phyloP scores from a whole-genome alignment of 2,329 filamentous ascomycete genomes.

The Nakataea oryzae region DNA sequence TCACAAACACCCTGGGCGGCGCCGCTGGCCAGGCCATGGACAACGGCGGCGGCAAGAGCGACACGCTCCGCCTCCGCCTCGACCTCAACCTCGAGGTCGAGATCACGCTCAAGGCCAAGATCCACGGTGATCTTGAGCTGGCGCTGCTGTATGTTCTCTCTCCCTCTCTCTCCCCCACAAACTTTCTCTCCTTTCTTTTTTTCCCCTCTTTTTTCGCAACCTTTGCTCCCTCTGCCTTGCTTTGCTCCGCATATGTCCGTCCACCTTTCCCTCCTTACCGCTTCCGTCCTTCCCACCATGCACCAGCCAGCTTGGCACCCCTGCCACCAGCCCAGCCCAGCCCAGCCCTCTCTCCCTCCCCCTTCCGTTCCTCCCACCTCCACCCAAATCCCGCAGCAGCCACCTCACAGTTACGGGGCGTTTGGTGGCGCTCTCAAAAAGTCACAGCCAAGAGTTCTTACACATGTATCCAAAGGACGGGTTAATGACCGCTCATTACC shows the following conservation, averaged over 20 bases:
- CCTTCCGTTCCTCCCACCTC: neutral
- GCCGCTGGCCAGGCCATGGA: slow-evolving; percentile 25
- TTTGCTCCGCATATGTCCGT: neutral
- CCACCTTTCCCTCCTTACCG: neutral
- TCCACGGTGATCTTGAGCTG: slow-evolving; percentile 74
- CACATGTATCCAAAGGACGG: slow-evolving; percentile 4
- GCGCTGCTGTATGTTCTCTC: slow-evolving; percentile 45
- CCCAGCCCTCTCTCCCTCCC: neutral
- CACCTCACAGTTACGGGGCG: neutral
- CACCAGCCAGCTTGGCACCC: neutral
- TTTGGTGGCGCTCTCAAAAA: neutral
- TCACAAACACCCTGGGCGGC: slow-evolving; percentile 28
- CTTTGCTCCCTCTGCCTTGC: neutral
- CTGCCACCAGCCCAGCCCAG: neutral
- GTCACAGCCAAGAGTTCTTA: slow-evolving; percentile 6
- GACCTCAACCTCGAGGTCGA: slow-evolving; percentile 73
- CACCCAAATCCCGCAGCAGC: neutral
- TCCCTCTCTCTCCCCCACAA: neutral
- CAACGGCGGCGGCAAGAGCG: slow-evolving; percentile 36
- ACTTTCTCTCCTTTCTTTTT: neutral
- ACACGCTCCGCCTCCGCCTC: slow-evolving; percentile 62
- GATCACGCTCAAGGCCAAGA: slow-evolving; percentile 76
- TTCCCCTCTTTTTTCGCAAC: neutral
- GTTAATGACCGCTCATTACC: slow-evolving; percentile 5
- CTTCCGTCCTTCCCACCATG: neutral